Base-by-base conservation (phyloP, 164 flowering plant genomes). In the Cinnamomum micranthum region DNA sequence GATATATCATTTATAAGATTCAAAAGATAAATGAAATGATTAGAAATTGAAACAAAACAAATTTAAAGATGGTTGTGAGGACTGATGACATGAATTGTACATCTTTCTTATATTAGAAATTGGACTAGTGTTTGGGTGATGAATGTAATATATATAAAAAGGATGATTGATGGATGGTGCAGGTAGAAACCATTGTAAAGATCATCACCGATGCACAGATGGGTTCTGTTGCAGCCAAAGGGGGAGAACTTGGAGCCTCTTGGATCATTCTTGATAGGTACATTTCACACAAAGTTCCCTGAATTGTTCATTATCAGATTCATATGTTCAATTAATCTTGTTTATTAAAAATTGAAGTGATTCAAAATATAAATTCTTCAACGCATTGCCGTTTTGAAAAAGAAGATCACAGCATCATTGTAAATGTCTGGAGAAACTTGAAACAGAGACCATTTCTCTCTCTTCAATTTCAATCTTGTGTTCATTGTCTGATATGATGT, bases 201-300 rank as follows among this genome's bases (percentile, higher is more conserved):
- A 74, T 81, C 65, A 69, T 81, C 12, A 72, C 71, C 1, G 71
- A 77, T 74, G 77, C 76, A 13, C 25, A 55, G 62, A 55, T 71
- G 52, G 81, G 82, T 9, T 68, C 78, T 2, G 79, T 80, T 66
- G 84, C 87, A 2, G 27, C 67, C 23, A 58, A 77, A 75, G 85
- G 82, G 11, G 15, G 20, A 55, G 83, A 82, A 64, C 77, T 82
- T 20, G 73, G 77, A 78, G 87, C 87, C 65, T 72, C 80, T 65
- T 84, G 87, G 85, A 73, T 84, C 50, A 70, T 84, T 77, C 82
- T 82, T 50, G 85, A 84, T 60, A 72, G 82, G 87, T 82, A 77
- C 13, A 67, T 33, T n/a, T 11, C 22, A 25, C n/a, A 55, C 60
- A 14, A 55, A 55, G 7, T 20, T 55, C 60, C 60, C 6, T 55